Conservation (phyloP, 2,329 filamentous ascomycete species). For the Xylariaceae sp. region DNA sequence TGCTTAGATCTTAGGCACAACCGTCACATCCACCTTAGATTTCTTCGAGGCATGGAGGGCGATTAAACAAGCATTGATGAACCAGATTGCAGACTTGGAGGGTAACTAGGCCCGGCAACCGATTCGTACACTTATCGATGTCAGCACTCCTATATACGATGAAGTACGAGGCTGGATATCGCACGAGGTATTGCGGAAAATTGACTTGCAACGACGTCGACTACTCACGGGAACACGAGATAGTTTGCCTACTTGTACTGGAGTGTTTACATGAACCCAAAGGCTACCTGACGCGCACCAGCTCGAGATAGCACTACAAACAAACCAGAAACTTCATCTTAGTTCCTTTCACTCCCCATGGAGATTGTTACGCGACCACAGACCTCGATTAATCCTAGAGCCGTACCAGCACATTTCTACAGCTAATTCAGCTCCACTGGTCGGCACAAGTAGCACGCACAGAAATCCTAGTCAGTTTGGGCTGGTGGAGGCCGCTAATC, state of each 20-base stretch:
- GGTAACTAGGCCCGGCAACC: background rate
- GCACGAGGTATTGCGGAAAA: background rate
- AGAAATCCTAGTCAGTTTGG: background rate
- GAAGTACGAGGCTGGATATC: background rate
- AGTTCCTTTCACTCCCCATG: background rate
- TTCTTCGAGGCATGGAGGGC: background rate
- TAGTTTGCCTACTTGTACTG: background rate
- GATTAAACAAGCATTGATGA: background rate
- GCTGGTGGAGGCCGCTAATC: too few relatives aligned
- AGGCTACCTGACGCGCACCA: background rate
- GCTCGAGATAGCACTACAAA: background rate
- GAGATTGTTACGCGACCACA: background rate
- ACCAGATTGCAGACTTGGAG: background rate
- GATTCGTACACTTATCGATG: background rate
- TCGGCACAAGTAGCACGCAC: background rate
- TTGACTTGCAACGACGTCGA: background rate
- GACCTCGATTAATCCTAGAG: background rate
- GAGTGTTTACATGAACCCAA: background rate
- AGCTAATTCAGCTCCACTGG: too few relatives aligned
- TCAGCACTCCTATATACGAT: background rate
- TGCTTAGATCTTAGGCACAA: too few relatives aligned
- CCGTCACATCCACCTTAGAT: background rate
- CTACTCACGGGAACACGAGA: background rate
- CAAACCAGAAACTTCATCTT: background rate
- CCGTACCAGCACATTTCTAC: background rate